Conservation (phyloP, 257 asterid species). For the Solanum arcanum region DNA sequence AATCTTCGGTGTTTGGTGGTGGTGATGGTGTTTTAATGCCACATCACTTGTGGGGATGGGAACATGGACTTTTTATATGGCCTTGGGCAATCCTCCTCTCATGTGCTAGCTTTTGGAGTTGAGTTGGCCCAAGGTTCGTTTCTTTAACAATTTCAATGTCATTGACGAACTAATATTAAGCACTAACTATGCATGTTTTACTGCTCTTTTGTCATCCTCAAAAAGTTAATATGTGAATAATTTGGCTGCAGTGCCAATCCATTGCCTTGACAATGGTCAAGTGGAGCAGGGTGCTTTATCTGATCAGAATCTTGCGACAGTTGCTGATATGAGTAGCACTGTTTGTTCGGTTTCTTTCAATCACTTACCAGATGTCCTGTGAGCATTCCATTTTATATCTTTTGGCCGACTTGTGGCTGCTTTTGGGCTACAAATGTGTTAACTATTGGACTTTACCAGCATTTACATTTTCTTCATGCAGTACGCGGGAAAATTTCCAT, state of each 20-base stretch:
- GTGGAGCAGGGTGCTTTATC: constrained; percentile 21
- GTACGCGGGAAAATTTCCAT: constrained; percentile 30
- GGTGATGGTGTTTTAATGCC: not conserved
- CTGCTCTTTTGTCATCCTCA: not conserved
- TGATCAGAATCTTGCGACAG: constrained; percentile 14
- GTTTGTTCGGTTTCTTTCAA: constrained; percentile 1
- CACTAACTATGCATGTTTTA: not conserved
- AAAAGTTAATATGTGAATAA: not conserved
- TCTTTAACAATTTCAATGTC: not conserved
- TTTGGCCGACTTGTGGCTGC: not conserved
- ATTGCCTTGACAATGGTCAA: constrained; percentile 26
- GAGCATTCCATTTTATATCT: constrained; percentile 19
- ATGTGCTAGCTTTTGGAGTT: not conserved
- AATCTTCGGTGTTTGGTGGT: not conserved
- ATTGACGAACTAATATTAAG: not conserved
- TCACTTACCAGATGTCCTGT: constrained; percentile 24
- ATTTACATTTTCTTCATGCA: constrained; percentile 19
- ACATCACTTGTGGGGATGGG: not conserved
- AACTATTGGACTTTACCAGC: not conserved
- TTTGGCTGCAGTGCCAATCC: constrained; percentile 30
- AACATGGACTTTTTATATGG: not conserved
- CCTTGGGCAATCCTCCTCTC: not conserved
- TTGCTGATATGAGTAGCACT: not conserved
- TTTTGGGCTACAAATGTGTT: constrained; percentile 1
- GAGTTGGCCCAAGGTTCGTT: not conserved